These are phyloP conservation scores for Raphanus sativus DNA, from an alignment of 345 rosid species.

Conservation along the genomic window DNA sequence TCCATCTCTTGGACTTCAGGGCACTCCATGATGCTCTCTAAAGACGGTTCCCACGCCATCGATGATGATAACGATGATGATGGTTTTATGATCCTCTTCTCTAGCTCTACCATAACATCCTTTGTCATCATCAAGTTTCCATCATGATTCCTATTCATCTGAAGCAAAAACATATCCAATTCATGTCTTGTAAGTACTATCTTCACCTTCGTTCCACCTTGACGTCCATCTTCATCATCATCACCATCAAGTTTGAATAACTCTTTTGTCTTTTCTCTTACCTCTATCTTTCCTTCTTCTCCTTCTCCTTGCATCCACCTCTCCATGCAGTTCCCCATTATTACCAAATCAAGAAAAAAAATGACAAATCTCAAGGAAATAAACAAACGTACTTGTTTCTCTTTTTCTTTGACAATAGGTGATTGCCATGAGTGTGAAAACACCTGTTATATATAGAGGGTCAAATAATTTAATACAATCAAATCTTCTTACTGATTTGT, in stretches of 20 bases:
- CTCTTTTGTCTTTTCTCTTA: background rate
- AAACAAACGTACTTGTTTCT: background rate
- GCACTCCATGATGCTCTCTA: constrained; percentile 59
- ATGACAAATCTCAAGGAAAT: constrained; percentile 6
- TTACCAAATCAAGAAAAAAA: background rate
- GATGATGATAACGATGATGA: constrained; percentile 21
- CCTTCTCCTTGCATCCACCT: constrained; percentile 20
- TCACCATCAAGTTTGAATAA: constrained; percentile 16
- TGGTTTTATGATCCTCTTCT: constrained; percentile 31
- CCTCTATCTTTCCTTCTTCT: constrained; percentile 18
- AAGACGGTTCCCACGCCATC: constrained; percentile 62
- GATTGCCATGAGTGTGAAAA: background rate
- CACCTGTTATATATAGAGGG: background rate
- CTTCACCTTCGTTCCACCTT: constrained; percentile 63
- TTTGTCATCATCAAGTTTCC: constrained; percentile 37
- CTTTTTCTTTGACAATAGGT: constrained; percentile 13
- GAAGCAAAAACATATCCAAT: constrained; percentile 58
- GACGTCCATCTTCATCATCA: constrained; percentile 13
- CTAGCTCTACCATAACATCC: constrained; percentile 42
- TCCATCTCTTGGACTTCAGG: constrained; percentile 46
- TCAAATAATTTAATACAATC: background rate
- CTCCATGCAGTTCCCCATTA: constrained; percentile 39
- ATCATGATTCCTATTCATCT: constrained; percentile 27
- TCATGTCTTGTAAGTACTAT: constrained; percentile 74
- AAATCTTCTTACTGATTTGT: constrained; percentile 13